Percentiles rank a stretch among this genome's conserved stretches.
Conservation (phyloP, 2,329 filamentous ascomycete genomes). For the Orbilia oligospora region DNA sequence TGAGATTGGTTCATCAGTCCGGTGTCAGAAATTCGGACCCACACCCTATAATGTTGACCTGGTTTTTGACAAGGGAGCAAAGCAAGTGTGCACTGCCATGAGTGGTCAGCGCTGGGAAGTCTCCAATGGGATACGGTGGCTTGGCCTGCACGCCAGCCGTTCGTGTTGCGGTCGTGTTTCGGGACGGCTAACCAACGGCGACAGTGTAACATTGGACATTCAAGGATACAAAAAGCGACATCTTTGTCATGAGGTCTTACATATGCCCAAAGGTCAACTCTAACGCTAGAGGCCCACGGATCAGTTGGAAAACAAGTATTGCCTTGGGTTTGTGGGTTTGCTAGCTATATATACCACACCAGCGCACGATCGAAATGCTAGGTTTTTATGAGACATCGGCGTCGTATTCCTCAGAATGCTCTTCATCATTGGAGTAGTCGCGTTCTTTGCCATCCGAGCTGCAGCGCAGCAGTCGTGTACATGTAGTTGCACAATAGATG, state of each 20-base stretch:
- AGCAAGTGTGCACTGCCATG: too few species aligned
- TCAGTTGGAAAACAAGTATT: not conserved
- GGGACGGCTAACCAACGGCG: not conserved
- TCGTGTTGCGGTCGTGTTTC: slow-evolving; percentile 7
- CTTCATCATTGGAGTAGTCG: slow-evolving; percentile 10
- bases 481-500: slow-evolving; percentile 28
- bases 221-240: not conserved
- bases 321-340: not conserved
- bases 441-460: not conserved
- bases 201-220: not conserved
- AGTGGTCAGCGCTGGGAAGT: too few species aligned
- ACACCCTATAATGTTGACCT: too few species aligned
- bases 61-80: too few species aligned
- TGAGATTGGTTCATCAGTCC: too few species aligned
- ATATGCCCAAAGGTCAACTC: too few species aligned
- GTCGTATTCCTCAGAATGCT: slow-evolving; percentile 11
- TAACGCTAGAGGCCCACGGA: too few species aligned
- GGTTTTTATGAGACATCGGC: slow-evolving; percentile 3
- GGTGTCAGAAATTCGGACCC: too few species aligned
- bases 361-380: not conserved
- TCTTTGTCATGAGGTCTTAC: too few species aligned
- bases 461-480: slow-evolving; percentile 20
- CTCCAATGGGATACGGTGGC: not conserved
- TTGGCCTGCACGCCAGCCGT: slow-evolving; percentile 7
- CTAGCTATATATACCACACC: not conserved